phyloP scores from a whole-genome alignment of 257 asterid genomes.

The Primulina huaijiensis region DNA sequence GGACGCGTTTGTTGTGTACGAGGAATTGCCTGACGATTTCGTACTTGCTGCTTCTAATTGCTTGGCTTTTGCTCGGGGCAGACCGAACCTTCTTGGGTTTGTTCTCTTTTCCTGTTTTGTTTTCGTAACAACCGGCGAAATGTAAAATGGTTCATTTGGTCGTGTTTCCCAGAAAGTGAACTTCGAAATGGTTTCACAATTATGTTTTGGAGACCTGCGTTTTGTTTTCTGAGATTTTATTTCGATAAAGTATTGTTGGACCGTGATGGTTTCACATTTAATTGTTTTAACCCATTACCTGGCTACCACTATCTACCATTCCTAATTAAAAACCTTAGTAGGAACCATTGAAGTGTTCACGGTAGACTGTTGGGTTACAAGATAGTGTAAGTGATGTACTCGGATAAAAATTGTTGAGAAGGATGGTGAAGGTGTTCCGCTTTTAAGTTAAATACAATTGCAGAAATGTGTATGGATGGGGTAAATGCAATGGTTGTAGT shows the following conservation, averaged over 20 bases:
- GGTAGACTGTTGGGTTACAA: not conserved
- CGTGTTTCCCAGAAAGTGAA: not conserved
- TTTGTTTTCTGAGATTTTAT: not conserved
- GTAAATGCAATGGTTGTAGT: too few species aligned
- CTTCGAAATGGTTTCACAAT: too few species aligned
- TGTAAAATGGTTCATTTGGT: not conserved
- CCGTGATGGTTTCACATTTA: not conserved
- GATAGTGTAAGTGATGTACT: not conserved
- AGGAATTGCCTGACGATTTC: constrained; percentile 60
- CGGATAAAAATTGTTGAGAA: not conserved
- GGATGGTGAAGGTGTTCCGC: not conserved
- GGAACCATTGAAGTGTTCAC: not conserved
- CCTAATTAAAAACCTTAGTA: not conserved
- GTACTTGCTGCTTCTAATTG: constrained; percentile 50
- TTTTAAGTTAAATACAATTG: too few species aligned
- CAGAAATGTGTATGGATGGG: too few species aligned
- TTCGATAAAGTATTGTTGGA: not conserved
- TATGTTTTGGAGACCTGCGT: not conserved
- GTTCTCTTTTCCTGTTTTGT: constrained; percentile 12
- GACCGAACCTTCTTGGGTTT: constrained; percentile 68
- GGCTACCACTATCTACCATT: not conserved
- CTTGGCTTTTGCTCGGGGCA: constrained; percentile 63
- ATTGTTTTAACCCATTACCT: not conserved
- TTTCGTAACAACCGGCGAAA: not conserved
- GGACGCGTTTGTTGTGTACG: constrained; percentile 73